These are phyloP conservation scores for Epichloe coenophiala DNA, from an alignment of 2,329 filamentous ascomycete species.

Conservation along the genomic window DNA sequence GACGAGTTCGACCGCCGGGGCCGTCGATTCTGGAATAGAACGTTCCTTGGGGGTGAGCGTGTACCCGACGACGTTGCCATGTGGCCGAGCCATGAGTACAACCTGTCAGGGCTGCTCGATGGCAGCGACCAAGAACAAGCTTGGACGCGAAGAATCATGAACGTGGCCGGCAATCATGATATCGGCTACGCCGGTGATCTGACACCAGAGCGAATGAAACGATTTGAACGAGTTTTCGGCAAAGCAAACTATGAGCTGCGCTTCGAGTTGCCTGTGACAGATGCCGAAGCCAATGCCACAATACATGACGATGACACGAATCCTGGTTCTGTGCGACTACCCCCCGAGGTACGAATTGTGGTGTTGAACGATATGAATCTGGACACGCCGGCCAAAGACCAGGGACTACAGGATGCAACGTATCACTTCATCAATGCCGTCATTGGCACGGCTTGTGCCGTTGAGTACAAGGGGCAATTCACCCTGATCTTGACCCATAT, in stretches of 20 bases:
- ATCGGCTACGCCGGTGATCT: conserved; percentile 93
- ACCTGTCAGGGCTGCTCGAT: conserved; percentile 35
- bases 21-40: conserved; percentile 64
- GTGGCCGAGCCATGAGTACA: conserved; percentile 35
- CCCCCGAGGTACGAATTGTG: conserved; percentile 66
- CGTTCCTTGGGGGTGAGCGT: conserved; percentile 56
- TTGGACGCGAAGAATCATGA: conserved; percentile 73
- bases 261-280: conserved; percentile 44
- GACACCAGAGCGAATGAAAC: conserved; percentile 55
- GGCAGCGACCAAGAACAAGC: conserved; percentile 27
- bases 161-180: conserved; percentile 90
- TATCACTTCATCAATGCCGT: conserved; percentile 64
- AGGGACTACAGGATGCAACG: conserved; percentile 57
- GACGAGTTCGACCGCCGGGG: conserved; percentile 67
- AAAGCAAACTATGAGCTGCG: conserved; percentile 81
- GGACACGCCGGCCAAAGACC: conserved; percentile 62
- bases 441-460: conserved; percentile 48
- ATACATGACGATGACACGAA: conserved; percentile 29
- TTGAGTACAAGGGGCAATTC: conserved; percentile 50
- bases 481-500: conserved; percentile 87
- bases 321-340: conserved; percentile 31
- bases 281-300: conserved; percentile 25
- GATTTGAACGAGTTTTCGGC: conserved; percentile 79
- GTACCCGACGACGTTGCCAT: conserved; percentile 43
- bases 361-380: conserved; percentile 90